A percentile compares a stretch with the other conserved stretches of the same genome.
Conservation (phyloP, 2,329 filamentous ascomycete species). For the Passalora sequoiae region DNA sequence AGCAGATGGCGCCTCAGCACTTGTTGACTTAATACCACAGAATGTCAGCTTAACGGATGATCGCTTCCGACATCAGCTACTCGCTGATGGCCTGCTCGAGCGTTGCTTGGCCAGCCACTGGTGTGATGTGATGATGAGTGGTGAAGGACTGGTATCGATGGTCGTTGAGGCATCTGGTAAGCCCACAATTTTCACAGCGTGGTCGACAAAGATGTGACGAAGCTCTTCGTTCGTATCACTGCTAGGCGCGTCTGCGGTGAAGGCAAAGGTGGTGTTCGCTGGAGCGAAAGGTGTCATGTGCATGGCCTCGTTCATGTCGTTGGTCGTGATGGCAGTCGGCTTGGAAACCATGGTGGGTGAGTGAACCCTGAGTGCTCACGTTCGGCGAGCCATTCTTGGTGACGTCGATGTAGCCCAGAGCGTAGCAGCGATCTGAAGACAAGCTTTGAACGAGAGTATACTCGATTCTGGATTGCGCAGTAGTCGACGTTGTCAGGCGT, state of each 20-base stretch:
- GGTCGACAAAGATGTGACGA: slow-evolving; percentile 2
- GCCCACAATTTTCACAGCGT: too few relatives aligned
- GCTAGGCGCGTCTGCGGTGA: slow-evolving; percentile 10
- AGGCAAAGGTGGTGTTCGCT: slow-evolving; percentile 10
- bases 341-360: slow-evolving; percentile 24
- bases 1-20: too few relatives aligned
- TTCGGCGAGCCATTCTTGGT: slow-evolving; percentile 16
- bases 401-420: slow-evolving; percentile 11
- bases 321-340: slow-evolving; percentile 16
- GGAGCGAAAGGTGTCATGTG: slow-evolving; percentile 11
- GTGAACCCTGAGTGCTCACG: slow-evolving; percentile 10
- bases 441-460: not conserved
- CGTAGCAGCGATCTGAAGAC: slow-evolving; percentile 9
- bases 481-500: not conserved
- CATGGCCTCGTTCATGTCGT: slow-evolving; percentile 12
- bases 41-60: too few relatives aligned
- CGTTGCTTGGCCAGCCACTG: not conserved
- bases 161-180: slow-evolving; percentile 1
- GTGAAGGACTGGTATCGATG: slow-evolving; percentile 5
- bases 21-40: too few relatives aligned
- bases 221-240: slow-evolving; percentile 9
- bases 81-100: slow-evolving; percentile 18
- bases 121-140: not conserved
- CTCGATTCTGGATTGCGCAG: not conserved
- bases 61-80: too few relatives aligned